Base-by-base conservation (phyloP, 331 rosid species). In the Pyracantha coccinea region DNA sequence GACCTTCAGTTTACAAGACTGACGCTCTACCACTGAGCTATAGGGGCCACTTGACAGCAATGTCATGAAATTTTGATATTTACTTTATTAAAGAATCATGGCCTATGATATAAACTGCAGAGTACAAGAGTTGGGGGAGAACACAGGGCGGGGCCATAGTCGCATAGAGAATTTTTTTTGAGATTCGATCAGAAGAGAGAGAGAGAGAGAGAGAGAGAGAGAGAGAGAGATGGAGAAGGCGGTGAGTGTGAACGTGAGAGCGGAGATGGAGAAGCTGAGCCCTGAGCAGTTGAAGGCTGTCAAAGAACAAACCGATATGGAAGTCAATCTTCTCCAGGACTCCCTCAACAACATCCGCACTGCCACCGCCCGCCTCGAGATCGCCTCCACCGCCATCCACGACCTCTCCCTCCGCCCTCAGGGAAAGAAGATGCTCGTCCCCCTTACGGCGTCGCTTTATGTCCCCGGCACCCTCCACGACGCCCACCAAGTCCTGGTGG, bases 401-500 rank as follows among this genome's bases (percentile, higher is more conserved):
- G 96, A 94, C 55, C 99, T 94, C 83, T 86, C 99, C 28, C 88
- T 87, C 75, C 92, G 96, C 61, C 95, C 97, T 8, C 84, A 72
- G 6, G 92, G 90, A 20, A 81, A 85, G 86, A 88, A 84, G 68
- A 89, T 92, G 84, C 83, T 94, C 72, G 99, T 92, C 47, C 99
- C 99, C 20, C 97, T 94, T 62, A 92, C 97, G 24, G 97, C 99
- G 8, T 94, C 97, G 5, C 97, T 94, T 13, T 92, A 94, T 80
- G 99, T 94, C 25, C 86, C 97, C 59, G 97, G 93, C 44, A 82
- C 91, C 27, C 99, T 94, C 54, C 86, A 90, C 53, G 90, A 90
- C 25, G 75, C 92, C 9, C 76, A 85, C 19, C 84, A 86, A 52
- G 96, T 94, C 68, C 70, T 92, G 68, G 89, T 92, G 47, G 97